phyloP scores from a whole-genome alignment of 2,329 filamentous ascomycete species.

The Periconia sp. region DNA sequence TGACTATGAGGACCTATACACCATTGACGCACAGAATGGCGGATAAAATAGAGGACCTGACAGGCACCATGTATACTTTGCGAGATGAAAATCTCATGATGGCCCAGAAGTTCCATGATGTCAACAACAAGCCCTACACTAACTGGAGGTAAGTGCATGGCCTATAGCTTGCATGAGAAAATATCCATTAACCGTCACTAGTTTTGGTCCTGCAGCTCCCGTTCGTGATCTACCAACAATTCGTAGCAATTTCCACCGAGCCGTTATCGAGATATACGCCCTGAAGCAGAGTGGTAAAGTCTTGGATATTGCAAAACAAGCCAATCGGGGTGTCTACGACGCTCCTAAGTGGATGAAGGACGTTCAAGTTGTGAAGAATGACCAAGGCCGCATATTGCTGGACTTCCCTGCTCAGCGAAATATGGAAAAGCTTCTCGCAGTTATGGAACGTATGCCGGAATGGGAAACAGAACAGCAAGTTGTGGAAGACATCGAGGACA shows the following conservation, averaged over 20 bases:
- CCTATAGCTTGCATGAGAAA: neutral
- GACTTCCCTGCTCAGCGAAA: conserved; percentile 22
- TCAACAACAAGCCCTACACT: conserved; percentile 37
- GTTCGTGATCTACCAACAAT: conserved; percentile 17
- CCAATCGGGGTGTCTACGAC: conserved; percentile 32
- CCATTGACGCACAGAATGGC: conserved; percentile 33
- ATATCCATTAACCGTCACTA: conserved; percentile 2
- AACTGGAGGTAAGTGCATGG: conserved; percentile 18
- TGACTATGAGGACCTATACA: conserved; percentile 35
- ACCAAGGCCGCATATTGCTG: conserved; percentile 23
- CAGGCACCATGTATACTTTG: conserved; percentile 33
- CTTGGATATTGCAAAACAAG: conserved; percentile 26
- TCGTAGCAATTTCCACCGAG: conserved; percentile 53
- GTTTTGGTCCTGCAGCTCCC: conserved; percentile 26
- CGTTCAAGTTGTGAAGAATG: conserved; percentile 4
- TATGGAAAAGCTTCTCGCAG: conserved; percentile 22
- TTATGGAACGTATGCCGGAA: conserved; percentile 23
- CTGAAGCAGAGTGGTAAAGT: conserved; percentile 38
- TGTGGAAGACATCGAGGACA: conserved; percentile 17
- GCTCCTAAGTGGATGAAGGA: conserved; percentile 30
- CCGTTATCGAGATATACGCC: conserved; percentile 58
- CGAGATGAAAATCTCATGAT: conserved; percentile 31
- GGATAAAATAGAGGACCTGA: conserved; percentile 32
- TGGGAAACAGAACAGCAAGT: conserved; percentile 9
- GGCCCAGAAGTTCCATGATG: conserved; percentile 31